These are phyloP conservation scores for Atalantia buxifolia DNA, from an alignment of 345 rosid species.

Conservation along the genomic window DNA sequence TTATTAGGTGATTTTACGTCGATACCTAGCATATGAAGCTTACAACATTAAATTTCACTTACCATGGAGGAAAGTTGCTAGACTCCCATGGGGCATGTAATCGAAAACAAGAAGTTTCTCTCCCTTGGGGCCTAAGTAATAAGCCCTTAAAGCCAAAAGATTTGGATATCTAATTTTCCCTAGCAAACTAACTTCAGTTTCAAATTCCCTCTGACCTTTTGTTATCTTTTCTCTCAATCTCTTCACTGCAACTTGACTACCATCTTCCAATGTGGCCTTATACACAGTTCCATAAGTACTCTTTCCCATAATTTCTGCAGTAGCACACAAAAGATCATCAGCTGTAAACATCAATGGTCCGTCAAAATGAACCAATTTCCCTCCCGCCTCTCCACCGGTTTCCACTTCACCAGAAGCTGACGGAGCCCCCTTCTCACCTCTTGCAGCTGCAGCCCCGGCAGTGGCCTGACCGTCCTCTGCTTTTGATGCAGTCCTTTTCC, in stretches of 20 bases:
- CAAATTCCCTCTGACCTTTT: slow-evolving; percentile 78
- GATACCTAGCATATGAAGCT: not conserved
- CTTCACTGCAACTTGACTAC: slow-evolving; percentile 88
- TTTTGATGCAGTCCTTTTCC: slow-evolving; percentile 44
- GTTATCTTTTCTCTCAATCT: slow-evolving; percentile 87
- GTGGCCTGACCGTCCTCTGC: slow-evolving; percentile 36
- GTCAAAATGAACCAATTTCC: slow-evolving; percentile 90
- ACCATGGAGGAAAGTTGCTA: slow-evolving; percentile 89
- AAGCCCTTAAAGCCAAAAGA: slow-evolving; percentile 81
- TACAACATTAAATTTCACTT: slow-evolving; percentile 13
- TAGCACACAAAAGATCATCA: slow-evolving; percentile 94
- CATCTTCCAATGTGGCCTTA: slow-evolving; percentile 93
- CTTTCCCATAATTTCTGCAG: slow-evolving; percentile 98
- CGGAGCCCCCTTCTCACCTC: slow-evolving; percentile 47
- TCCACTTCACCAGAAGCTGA: slow-evolving; percentile 43
- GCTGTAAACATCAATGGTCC: slow-evolving; percentile 91
- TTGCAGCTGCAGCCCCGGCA: slow-evolving; percentile 21
- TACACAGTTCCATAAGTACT: slow-evolving; percentile 91
- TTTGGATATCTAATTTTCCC: slow-evolving; percentile 84
- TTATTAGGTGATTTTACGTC: not conserved
- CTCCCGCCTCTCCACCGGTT: slow-evolving; percentile 74
- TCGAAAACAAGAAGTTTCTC: slow-evolving; percentile 96
- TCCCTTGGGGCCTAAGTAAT: slow-evolving; percentile 91
- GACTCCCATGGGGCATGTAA: slow-evolving; percentile 88
- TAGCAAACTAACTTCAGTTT: slow-evolving; percentile 57